Evolutionary conservation across 2,329 filamentous ascomycete genomes (phyloP), one percentile per base, ranked within the genome.

Genomic region (Aurifilum marmelostoma): DNA sequence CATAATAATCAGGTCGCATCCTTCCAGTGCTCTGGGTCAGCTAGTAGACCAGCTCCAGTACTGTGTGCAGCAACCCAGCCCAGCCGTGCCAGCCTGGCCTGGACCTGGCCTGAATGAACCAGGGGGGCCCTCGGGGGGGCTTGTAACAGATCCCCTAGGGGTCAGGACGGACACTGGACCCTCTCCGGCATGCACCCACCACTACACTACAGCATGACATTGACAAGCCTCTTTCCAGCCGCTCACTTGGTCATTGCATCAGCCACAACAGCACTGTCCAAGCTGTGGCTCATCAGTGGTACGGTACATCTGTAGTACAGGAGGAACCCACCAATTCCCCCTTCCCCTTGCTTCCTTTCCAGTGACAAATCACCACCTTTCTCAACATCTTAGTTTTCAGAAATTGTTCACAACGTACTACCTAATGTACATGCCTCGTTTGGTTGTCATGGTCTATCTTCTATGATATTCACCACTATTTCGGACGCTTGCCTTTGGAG

Each of bases 71-170:
- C 34, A 34, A 8, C 34, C 34, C 24, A 27, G 50, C n/a, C 50
- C 50, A 54, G 50, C 50, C n/a, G n/a, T 24, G 52, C 27, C 52
- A 56, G 52, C 47, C 63, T 65, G 63, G 50, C 63, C 56, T 37
- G 32, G 56, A 32, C 63, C 63, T 65, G 63, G 3, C 29, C 16
- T 27, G 39, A 47, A 37, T 21, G 12, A 6, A 32, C 56, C 7
- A 14, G 24, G 52, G 32, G 56, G 16, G 41, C 16, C 43, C 43
- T 47, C 6, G 6, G 43, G 43, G 16, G 16, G 18, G 18, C 21
- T 47, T 47, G 43, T 47, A 47, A 47, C 43, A n/a, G 43, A 47
- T n/a, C 21, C 21, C 21, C 21, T n/a, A 47, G 43, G 21, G 43
- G 43, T 8, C 43, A 47, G 7, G 43, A 21, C 43, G 21, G 7